These are phyloP conservation scores for Tylopilus sp. DNA, from an alignment of 1,284 basidiomycete genomes.

Conservation along the genomic window DNA sequence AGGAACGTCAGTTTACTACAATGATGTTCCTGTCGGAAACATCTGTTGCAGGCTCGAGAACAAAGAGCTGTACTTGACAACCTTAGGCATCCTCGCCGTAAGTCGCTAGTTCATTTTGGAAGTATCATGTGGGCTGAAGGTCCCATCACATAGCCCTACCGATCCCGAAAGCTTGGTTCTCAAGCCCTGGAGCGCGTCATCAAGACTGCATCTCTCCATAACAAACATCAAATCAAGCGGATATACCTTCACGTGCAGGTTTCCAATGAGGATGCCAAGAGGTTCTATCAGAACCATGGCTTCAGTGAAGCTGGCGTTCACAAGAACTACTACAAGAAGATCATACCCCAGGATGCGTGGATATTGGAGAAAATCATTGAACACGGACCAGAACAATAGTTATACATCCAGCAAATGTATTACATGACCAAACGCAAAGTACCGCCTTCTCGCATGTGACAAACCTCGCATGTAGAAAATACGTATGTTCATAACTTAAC, in stretches of 20 bases:
- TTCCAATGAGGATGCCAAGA: slow-evolving; percentile 66
- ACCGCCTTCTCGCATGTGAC: slow-evolving; percentile 18
- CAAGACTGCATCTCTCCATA: slow-evolving; percentile 51
- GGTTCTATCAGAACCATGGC: slow-evolving; percentile 75
- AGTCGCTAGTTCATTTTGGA: slow-evolving; percentile 33
- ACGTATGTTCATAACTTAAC: slow-evolving; percentile 31
- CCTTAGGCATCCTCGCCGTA: slow-evolving; percentile 79
- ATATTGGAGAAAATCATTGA: slow-evolving; percentile 55
- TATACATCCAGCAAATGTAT: slow-evolving; percentile 19
- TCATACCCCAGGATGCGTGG: slow-evolving; percentile 75
- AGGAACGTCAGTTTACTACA: slow-evolving; percentile 66
- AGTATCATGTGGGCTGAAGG: slow-evolving; percentile 13
- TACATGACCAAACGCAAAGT: slow-evolving; percentile 20
- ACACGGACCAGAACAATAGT: slow-evolving; percentile 24
- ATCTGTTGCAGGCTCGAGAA: slow-evolving; percentile 76
- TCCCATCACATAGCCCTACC: slow-evolving; percentile 59
- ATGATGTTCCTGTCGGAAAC: slow-evolving; percentile 79
- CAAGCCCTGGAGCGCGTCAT: slow-evolving; percentile 62
- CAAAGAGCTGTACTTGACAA: slow-evolving; percentile 75
- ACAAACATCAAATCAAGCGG: slow-evolving; percentile 57
- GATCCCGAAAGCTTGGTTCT: slow-evolving; percentile 67
- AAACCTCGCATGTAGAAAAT: slow-evolving; percentile 13
- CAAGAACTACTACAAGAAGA: slow-evolving; percentile 79
- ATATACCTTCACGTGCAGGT: slow-evolving; percentile 79
- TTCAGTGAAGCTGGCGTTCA: slow-evolving; percentile 63